Percentiles rank a stretch among this genome's conserved stretches.
These are phyloP conservation scores for Aspergillus spinulosporus DNA, from an alignment of 2,329 filamentous ascomycete species.

Conservation along the genomic window DNA sequence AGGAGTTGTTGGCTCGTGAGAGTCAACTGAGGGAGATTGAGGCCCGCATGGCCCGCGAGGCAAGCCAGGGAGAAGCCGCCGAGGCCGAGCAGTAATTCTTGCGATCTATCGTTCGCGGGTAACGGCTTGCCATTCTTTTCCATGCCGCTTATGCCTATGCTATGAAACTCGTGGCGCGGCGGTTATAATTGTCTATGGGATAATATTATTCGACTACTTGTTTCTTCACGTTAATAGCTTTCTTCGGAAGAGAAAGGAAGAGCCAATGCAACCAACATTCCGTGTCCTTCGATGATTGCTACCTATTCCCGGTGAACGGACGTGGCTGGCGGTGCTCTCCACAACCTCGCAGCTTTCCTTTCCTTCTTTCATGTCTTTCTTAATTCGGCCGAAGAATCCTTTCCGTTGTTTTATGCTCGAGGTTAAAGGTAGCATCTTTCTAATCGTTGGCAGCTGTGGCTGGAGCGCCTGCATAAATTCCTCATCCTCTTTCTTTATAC, in stretches of 20 bases:
- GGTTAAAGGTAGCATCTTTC: slow-evolving; percentile 37
- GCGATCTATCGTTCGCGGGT: slow-evolving; percentile 31
- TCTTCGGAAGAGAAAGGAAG: slow-evolving; percentile 29
- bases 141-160: slow-evolving; percentile 39
- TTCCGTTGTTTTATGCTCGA: slow-evolving; percentile 23
- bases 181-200: slow-evolving; percentile 39
- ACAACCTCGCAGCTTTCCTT: slow-evolving; percentile 22
- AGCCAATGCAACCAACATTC: slow-evolving; percentile 35
- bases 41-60: slow-evolving; percentile 90
- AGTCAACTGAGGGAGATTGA: slow-evolving; percentile 99
- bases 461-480: slow-evolving; percentile 29
- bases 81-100: slow-evolving; percentile 41
- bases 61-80: slow-evolving; percentile 49
- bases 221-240: slow-evolving; percentile 45
- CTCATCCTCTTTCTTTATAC: slow-evolving; percentile 21
- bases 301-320: slow-evolving; percentile 17
- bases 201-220: slow-evolving; percentile 40
- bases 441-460: slow-evolving; percentile 33
- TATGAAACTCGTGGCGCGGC: slow-evolving; percentile 38
- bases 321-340: slow-evolving; percentile 22
- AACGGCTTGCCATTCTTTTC: slow-evolving; percentile 24
- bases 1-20: slow-evolving; percentile 95
- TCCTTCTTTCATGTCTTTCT: slow-evolving; percentile 24
- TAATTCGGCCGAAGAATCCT: slow-evolving; percentile 22
- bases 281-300: slow-evolving; percentile 29